These are phyloP conservation scores for Jaenimonas drosophilae DNA, from an alignment of 208 protist genomes.

Conservation along the genomic window DNA sequence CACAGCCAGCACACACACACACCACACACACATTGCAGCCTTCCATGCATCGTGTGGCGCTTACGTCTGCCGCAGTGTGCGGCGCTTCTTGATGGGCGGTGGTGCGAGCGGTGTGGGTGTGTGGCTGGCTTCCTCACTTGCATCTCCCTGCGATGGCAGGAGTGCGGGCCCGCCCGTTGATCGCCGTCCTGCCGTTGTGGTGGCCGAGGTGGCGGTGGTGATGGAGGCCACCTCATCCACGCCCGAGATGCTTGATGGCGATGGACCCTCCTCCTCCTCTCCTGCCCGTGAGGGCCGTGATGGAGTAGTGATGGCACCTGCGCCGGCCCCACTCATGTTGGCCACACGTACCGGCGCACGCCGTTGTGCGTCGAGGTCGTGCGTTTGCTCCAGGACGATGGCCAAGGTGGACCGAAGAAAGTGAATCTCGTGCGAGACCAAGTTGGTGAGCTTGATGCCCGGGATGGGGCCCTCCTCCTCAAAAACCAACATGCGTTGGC, in stretches of 20 bases:
- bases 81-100: conserved; percentile 69
- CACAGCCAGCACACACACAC: background rate
- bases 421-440: conserved; percentile 73
- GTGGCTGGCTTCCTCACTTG: background rate
- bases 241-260: background rate
- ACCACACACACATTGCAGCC: background rate
- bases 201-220: conserved; percentile 10
- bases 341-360: conserved; percentile 15
- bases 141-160: conserved; percentile 1
- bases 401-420: conserved; percentile 67
- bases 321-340: conserved; percentile 2
- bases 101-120: background rate
- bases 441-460: conserved; percentile 79
- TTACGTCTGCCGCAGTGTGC: conserved; percentile 73
- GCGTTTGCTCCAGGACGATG: conserved; percentile 54
- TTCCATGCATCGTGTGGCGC: background rate
- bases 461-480: conserved; percentile 76
- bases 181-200: conserved; percentile 5
- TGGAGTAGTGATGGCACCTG: background rate
- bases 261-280: background rate
- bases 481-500: conserved; percentile 71
- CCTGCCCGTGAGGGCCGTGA: background rate
- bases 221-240: conserved; percentile 9
- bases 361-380: conserved; percentile 48
- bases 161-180: conserved; percentile 1